phyloP scores from a whole-genome alignment of 2,329 filamentous ascomycete species.

The Clonostachys sp. region DNA sequence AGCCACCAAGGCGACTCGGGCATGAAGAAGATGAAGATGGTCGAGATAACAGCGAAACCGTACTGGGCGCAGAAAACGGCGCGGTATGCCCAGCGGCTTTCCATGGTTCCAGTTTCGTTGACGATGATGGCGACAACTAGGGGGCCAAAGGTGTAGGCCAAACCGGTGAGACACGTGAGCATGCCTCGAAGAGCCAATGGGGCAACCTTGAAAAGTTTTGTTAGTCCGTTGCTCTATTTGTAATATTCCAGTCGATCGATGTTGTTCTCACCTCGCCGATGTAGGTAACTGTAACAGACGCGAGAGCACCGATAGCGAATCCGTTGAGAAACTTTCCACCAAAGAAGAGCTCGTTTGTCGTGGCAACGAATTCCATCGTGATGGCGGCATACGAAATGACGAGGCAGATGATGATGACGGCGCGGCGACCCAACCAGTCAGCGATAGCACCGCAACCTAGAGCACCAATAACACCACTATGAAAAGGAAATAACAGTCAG shows the following conservation, averaged over 20 bases:
- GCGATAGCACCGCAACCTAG: slow-evolving; percentile 24
- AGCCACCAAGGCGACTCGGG: slow-evolving; percentile 27
- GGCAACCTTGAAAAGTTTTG: slow-evolving; percentile 8
- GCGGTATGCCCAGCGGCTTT: slow-evolving; percentile 24
- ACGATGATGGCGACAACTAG: slow-evolving; percentile 22
- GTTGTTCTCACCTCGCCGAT: slow-evolving; percentile 18
- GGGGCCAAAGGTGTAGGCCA: slow-evolving; percentile 22
- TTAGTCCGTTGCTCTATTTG: no score
- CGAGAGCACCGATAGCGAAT: slow-evolving; percentile 22
- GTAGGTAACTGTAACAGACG: slow-evolving; percentile 18
- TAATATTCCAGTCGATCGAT: no score
- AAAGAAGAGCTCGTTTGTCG: slow-evolving; percentile 31
- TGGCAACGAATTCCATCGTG: slow-evolving; percentile 33
- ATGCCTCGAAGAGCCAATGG: slow-evolving; percentile 20
- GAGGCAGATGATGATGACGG: slow-evolving; percentile 24
- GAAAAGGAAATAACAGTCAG: slow-evolving; percentile 1
- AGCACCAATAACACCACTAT: slow-evolving; percentile 16
- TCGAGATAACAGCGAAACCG: slow-evolving; percentile 20
- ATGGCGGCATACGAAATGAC: slow-evolving; percentile 27
- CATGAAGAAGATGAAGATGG: slow-evolving; percentile 5
- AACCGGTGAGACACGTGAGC: slow-evolving; percentile 17
- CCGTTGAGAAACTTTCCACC: slow-evolving; percentile 35
- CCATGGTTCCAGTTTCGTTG: slow-evolving; percentile 17
- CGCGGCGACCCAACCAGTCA: slow-evolving; percentile 25
- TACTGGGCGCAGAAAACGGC: slow-evolving; percentile 24